Conservation (phyloP, 352 stramenopile species). For the Phytophthora cactorum region DNA sequence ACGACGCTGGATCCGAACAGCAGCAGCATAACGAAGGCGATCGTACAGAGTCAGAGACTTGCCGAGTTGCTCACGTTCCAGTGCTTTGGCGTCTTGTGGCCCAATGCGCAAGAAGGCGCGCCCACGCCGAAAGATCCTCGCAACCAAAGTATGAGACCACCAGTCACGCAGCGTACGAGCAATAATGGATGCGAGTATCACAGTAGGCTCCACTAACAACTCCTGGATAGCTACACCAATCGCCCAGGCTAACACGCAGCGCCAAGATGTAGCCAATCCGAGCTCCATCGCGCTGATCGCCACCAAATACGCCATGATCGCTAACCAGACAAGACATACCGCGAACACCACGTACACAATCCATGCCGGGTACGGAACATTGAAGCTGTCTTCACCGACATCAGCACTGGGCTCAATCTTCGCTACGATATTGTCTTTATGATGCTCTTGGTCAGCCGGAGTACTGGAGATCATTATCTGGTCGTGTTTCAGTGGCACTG, state of each 20-base stretch:
- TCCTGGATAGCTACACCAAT: constrained; percentile 57
- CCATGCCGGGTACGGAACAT: constrained; percentile 72
- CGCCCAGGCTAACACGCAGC: constrained; percentile 56
- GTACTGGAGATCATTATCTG: constrained; percentile 12
- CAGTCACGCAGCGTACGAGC: constrained; percentile 58
- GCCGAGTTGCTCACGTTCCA: constrained; percentile 26
- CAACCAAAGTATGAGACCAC: constrained; percentile 57
- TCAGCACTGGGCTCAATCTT: constrained; percentile 4
- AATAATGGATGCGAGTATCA: constrained; percentile 61
- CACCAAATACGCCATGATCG: constrained; percentile 48
- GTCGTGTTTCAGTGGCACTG: constrained; percentile 25
- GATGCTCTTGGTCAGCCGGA: neutral
- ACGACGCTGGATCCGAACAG: constrained; percentile 69
- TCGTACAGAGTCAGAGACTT: constrained; percentile 73
- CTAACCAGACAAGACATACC: constrained; percentile 50
- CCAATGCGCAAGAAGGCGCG: constrained; percentile 56
- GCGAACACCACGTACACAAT: constrained; percentile 64
- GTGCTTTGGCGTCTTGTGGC: constrained; percentile 17
- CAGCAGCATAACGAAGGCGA: constrained; percentile 69
- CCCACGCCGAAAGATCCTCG: constrained; percentile 49
- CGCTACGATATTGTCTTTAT: neutral
- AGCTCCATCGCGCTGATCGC: constrained; percentile 54
- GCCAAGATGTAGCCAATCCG: constrained; percentile 53
- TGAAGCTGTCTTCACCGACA: constrained; percentile 18
- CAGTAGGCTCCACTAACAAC: constrained; percentile 52